These are phyloP conservation scores for Pseudonectria foliicola DNA, from an alignment of 2,329 filamentous ascomycete genomes.

Conservation along the genomic window DNA sequence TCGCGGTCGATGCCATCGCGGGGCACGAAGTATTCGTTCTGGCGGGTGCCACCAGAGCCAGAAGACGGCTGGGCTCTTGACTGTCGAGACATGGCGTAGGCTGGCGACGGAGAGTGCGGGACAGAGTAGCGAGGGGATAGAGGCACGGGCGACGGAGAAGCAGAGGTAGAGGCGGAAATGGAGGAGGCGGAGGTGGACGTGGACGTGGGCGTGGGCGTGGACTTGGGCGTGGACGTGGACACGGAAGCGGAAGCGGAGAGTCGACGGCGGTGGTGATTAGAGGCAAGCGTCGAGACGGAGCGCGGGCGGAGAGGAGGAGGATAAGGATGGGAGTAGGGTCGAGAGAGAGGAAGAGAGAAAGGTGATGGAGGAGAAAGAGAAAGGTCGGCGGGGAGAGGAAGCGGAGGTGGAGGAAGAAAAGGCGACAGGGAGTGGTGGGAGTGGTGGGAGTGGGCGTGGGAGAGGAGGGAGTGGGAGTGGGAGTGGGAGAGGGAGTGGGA, in stretches of 20 bases:
- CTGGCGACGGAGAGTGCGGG: constrained; percentile 1
- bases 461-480: constrained; percentile 14
- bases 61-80: constrained; percentile 31
- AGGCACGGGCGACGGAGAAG: constrained; percentile 6
- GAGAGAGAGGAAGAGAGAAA: constrained; percentile 15
- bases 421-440: constrained; percentile 20
- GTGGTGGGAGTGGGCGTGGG: constrained; percentile 12
- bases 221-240: constrained; percentile 11
- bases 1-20: constrained; percentile 76
- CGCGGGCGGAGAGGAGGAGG: constrained; percentile 9
- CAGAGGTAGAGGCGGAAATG: constrained; percentile 1
- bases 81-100: constrained; percentile 32
- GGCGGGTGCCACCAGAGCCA: constrained; percentile 38
- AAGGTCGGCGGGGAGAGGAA: constrained; percentile 22
- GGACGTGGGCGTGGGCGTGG: constrained; percentile 1
- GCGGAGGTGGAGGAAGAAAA: constrained; percentile 25
- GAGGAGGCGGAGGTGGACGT: constrained; percentile 1
- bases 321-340: constrained; percentile 12
- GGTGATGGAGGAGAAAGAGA: constrained; percentile 19
- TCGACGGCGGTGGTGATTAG: constrained; percentile 6
- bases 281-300: constrained; percentile 9
- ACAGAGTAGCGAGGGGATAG: constrained; percentile 11
- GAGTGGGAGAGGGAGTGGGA: constrained; percentile 5
- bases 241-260: constrained; percentile 13
- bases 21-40: constrained; percentile 76